Evolutionary conservation across 1,284 basidiomycete species (phyloP).

Genomic region (Ceratobasidium sp.): DNA sequence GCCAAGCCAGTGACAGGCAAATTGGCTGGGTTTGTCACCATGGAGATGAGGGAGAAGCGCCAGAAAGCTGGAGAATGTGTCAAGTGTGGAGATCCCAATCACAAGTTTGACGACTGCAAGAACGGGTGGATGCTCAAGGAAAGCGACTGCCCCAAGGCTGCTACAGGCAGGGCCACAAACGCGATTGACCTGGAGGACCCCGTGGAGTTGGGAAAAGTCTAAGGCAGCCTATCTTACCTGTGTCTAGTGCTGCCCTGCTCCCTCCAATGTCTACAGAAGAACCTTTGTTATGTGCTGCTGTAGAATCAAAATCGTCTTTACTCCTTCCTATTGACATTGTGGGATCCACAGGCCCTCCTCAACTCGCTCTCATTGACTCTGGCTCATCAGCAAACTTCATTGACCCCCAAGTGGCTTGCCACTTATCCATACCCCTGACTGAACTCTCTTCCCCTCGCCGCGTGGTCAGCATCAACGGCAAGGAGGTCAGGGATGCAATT

Average conservation of each 20-base stretch:
- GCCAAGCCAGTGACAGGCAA: too few species aligned
- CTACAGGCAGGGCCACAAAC: too few species aligned
- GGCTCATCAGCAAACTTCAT: not conserved
- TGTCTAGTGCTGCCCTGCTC: not conserved
- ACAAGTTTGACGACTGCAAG: too few species aligned
- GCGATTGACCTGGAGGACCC: not conserved
- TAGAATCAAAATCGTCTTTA: not conserved
- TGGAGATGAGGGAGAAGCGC: too few species aligned
- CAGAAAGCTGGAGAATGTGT: too few species aligned
- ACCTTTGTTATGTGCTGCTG: not conserved
- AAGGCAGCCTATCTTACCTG: constrained; percentile 4
- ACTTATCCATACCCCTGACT: not conserved
- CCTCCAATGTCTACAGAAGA: not conserved
- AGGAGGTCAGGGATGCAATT: not conserved
- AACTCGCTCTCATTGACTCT: not conserved
- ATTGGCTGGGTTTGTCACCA: too few species aligned
- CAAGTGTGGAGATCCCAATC: too few species aligned
- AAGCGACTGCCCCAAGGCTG: too few species aligned
- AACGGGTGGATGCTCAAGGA: too few species aligned
- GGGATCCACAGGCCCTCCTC: too few species aligned
- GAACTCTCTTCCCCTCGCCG: not conserved
- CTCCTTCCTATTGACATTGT: too few species aligned
- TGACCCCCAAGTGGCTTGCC: not conserved
- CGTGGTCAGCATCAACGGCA: not conserved
- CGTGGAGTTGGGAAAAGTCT: not conserved